phyloP scores from a whole-genome alignment of 441 rosid species.

The Raphanus hybrid region DNA sequence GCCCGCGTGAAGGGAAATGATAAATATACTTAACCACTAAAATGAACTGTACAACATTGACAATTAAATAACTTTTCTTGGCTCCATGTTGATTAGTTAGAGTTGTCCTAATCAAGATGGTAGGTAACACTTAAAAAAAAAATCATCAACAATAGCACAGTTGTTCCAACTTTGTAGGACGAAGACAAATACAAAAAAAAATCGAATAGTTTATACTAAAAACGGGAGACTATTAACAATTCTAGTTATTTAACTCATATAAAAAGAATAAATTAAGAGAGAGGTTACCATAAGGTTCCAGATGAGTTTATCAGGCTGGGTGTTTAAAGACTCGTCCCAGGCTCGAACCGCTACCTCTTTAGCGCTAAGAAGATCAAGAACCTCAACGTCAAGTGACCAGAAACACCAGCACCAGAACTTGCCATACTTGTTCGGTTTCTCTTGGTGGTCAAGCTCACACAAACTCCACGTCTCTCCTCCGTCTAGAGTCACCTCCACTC shows the following conservation, averaged over 20 bases:
- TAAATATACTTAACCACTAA: constrained; percentile 12
- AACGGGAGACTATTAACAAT: neutral
- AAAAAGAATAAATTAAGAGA: neutral
- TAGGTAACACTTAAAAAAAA: constrained; percentile 33
- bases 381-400: constrained; percentile 90
- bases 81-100: constrained; percentile 12
- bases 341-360: constrained; percentile 90
- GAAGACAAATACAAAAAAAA: constrained; percentile 13
- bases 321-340: constrained; percentile 88
- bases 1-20: constrained; percentile 27
- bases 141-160: neutral
- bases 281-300: constrained; percentile 85
- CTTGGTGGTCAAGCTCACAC: constrained; percentile 71
- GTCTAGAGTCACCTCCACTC: constrained; percentile 89
- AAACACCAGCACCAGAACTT: constrained; percentile 96
- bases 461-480: constrained; percentile 95
- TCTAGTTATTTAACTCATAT: neutral
- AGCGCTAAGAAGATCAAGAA: constrained; percentile 71
- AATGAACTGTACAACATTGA: constrained; percentile 31
- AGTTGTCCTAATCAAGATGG: constrained; percentile 13
- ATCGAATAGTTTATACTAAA: constrained; percentile 17
- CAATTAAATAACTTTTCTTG: neutral
- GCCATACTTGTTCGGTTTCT: constrained; percentile 73
- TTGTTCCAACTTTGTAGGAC: constrained; percentile 44
- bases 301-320: constrained; percentile 90